These are phyloP conservation scores for Pseudocercospora vitis DNA, from an alignment of 2,329 filamentous ascomycete genomes.

Conservation along the genomic window DNA sequence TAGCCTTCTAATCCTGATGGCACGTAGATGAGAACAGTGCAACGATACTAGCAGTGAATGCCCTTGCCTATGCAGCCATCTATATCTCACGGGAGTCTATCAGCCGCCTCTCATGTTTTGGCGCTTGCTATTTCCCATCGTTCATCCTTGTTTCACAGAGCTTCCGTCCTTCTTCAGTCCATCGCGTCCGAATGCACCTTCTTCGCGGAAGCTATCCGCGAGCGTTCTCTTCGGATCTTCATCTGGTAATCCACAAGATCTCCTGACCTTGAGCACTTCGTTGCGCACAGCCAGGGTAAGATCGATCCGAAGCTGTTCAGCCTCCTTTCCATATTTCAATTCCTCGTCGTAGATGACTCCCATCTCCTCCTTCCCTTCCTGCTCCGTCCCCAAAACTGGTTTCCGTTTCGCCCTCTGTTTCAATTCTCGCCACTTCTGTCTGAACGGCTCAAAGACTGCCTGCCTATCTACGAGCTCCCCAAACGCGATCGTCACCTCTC, in stretches of 20 bases:
- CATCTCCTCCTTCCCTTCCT: slow-evolving; percentile 32
- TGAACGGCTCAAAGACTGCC: slow-evolving; percentile 72
- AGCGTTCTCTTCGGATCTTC: slow-evolving; percentile 75
- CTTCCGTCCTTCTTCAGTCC: slow-evolving; percentile 62
- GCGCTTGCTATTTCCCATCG: too few species aligned
- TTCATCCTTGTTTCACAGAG: slow-evolving; percentile 47
- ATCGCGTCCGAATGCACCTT: slow-evolving; percentile 48
- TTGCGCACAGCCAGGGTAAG: slow-evolving; percentile 75
- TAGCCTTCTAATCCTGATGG: too few species aligned
- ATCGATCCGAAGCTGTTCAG: slow-evolving; percentile 72
- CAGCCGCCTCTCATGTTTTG: too few species aligned
- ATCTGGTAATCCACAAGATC: slow-evolving; percentile 70
- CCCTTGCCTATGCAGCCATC: too few species aligned
- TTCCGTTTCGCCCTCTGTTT: slow-evolving; percentile 53
- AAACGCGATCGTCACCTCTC: slow-evolving; percentile 71
- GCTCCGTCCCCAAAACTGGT: slow-evolving; percentile 34
- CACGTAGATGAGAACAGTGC: too few species aligned
- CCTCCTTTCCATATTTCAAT: slow-evolving; percentile 71
- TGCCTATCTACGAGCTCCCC: slow-evolving; percentile 76
- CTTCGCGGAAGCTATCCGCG: slow-evolving; percentile 75
- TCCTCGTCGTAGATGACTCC: slow-evolving; percentile 67
- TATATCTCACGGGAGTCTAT: too few species aligned
- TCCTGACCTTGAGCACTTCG: slow-evolving; percentile 76
- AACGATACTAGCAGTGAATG: too few species aligned
- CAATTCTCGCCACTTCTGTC: slow-evolving; percentile 71